Conservation (phyloP, 1,284 basidiomycete species). For the Austropuccinia psidii region DNA sequence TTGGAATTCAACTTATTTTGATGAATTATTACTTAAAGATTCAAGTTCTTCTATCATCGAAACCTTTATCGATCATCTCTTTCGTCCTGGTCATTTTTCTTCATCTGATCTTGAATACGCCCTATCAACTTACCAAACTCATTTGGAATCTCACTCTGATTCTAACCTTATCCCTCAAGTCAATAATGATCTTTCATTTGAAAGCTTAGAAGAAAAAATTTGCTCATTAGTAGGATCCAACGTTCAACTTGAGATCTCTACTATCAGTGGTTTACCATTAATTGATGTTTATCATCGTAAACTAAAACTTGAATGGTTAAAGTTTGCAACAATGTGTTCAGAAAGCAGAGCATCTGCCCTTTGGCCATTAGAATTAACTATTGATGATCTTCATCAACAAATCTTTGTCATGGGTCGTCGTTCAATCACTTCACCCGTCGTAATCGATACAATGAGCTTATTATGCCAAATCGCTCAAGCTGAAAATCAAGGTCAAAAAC, state of each 20-base stretch:
- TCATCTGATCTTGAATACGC: conserved; percentile 67
- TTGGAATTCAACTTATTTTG: conserved; percentile 66
- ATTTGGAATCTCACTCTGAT: conserved; percentile 52
- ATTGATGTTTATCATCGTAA: conserved; percentile 58
- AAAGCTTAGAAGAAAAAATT: conserved; percentile 65
- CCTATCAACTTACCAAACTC: conserved; percentile 68
- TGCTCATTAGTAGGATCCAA: conserved; percentile 77
- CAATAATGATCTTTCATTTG: conserved; percentile 51
- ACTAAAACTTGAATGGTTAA: conserved; percentile 31
- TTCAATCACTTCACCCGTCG: conserved; percentile 32
- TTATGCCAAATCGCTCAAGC: conserved; percentile 13
- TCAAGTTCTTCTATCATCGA: conserved; percentile 52
- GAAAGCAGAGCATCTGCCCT: conserved; percentile 25
- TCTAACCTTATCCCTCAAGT: conserved; percentile 44
- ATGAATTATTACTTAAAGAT: conserved; percentile 66
- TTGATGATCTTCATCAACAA: conserved; percentile 30
- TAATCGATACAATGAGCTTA: conserved; percentile 26
- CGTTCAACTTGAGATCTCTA: conserved; percentile 63
- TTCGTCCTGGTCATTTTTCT: conserved; percentile 80
- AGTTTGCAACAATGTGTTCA: conserved; percentile 35
- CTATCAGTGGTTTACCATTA: conserved; percentile 67
- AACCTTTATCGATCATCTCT: conserved; percentile 69
- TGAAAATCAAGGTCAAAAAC: background rate
- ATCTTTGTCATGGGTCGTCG: conserved; percentile 27
- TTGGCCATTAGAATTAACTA: conserved; percentile 29